Percentiles rank a stretch among this genome's conserved stretches.
Conservation (phyloP, 2,329 filamentous ascomycete species). For the Metarhizium humberi region DNA sequence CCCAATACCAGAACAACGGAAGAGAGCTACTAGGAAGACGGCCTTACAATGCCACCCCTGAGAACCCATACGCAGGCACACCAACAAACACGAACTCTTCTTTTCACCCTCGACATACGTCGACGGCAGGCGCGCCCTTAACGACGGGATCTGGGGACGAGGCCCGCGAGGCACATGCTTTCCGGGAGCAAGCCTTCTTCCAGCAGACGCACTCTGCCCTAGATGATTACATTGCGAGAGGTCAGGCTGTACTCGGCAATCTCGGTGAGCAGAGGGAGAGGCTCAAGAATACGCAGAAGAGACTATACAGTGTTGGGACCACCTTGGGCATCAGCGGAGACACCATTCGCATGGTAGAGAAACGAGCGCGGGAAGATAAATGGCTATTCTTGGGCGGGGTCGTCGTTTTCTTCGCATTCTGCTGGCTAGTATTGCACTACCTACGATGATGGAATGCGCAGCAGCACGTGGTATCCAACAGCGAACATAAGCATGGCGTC, state of each 20-base stretch:
- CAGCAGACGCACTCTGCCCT: slow-evolving; percentile 71
- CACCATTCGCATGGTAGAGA: slow-evolving; percentile 93
- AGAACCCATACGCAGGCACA: slow-evolving; percentile 79
- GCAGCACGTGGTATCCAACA: slow-evolving; percentile 1
- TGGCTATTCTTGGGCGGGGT: slow-evolving; percentile 94
- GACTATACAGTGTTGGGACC: slow-evolving; percentile 86
- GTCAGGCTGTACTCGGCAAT: slow-evolving; percentile 82
- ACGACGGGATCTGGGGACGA: slow-evolving; percentile 48
- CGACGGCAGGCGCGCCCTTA: slow-evolving; percentile 20
- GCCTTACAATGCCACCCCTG: slow-evolving; percentile 70
- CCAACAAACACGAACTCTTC: slow-evolving; percentile 20
- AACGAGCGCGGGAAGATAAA: slow-evolving; percentile 87
- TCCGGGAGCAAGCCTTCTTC: slow-evolving; percentile 87
- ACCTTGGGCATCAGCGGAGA: slow-evolving; percentile 89
- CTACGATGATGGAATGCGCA: slow-evolving; percentile 38
- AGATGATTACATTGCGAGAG: slow-evolving; percentile 88
- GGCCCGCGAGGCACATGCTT: slow-evolving; percentile 68
- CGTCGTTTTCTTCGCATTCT: slow-evolving; percentile 80
- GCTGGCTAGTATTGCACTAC: slow-evolving; percentile 82
- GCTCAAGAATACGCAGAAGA: slow-evolving; percentile 86
- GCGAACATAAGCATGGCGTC: slow-evolving; percentile 9
- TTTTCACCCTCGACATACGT: slow-evolving; percentile 34
- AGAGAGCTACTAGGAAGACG: slow-evolving; percentile 78
- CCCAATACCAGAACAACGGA: slow-evolving; percentile 55
- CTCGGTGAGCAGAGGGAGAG: slow-evolving; percentile 85